Evolutionary conservation across 768 basidiomycete species (phyloP), one percentile per base, ranked within the genome.

Genomic region (Boletus eberwhitei): DNA sequence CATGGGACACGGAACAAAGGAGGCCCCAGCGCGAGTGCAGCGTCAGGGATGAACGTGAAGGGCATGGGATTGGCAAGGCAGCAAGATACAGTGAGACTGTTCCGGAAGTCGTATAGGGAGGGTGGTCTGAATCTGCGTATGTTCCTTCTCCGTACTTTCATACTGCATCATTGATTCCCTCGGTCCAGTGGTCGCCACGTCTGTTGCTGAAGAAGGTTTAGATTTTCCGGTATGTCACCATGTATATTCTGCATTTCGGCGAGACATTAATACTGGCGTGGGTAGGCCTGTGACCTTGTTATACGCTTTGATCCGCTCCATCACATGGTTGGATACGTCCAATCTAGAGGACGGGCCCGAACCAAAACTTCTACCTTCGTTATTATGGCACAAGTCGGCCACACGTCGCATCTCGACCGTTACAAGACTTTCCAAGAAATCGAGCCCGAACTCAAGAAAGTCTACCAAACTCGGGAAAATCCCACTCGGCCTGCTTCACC

Each of bases 121-220:
- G 79, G 84, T 1, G 73, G 77, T 46, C 77, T 87, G 40, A 90
- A 93, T 64, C 71, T 91, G 43, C 72, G 88, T 90, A 66, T 59
- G 85, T 79, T 37, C 22, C 38, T 51, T 39, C 36, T 53, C 17
- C 52, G 22, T 17, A 2, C 36, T 19, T 21, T 42, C 17, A 21
- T 29, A 16, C 12, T 11, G 26, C 37, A 12, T 19, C 41, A 13
- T 46, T 54, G 21, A 59, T 17, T 4, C 13, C 16, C 42, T 40
- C 31, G 48, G 38, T 54, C 35, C 54, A 85, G 87, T 94, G 21
- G 77, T 94, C 58, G 88, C 91, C 5, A 93, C 91, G 0, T 85
- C 86, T 6, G 91, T 95, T 14, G 93, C 91, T 0, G 93, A 96
- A 70, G 93, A 96, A 74, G 93, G 93, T 0, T 78, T 96, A 17